A percentile compares a stretch with the other conserved stretches of the same genome.
Conservation (phyloP, 805 yeast species). For the Scheffersomyces ergatensis region DNA sequence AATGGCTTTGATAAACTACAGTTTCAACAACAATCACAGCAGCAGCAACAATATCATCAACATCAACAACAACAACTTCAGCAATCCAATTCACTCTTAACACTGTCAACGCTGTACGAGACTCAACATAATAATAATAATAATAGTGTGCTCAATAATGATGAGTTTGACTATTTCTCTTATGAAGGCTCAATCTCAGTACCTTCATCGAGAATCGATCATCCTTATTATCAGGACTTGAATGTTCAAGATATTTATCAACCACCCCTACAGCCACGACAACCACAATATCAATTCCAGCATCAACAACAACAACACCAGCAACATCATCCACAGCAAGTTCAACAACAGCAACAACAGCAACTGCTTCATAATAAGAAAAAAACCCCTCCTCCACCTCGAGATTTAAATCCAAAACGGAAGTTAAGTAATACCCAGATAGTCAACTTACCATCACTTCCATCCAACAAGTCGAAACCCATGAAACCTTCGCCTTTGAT, state of each 20-base stretch:
- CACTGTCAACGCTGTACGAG: not conserved
- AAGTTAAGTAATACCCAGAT: not conserved
- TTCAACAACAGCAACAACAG: not conserved
- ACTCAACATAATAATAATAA: not conserved
- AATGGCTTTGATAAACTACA: not conserved
- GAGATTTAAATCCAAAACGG: not conserved
- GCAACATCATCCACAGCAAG: not conserved
- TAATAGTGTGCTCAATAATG: no score
- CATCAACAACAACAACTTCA: not conserved
- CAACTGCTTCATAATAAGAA: not conserved
- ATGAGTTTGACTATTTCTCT: not conserved
- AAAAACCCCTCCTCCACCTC: not conserved
- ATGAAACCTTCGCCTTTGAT: conserved; percentile 3
- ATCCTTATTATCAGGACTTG: not conserved
- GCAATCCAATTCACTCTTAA: not conserved
- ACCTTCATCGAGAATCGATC: not conserved
- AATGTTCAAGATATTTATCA: not conserved
- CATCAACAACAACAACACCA: not conserved
- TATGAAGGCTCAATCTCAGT: not conserved
- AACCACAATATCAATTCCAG: not conserved
- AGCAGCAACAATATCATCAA: not conserved
- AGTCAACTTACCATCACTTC: not conserved
- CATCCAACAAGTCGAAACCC: conserved; percentile 5
- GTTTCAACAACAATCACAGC: not conserved
- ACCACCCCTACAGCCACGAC: not conserved